Base-by-base conservation (phyloP, 2,329 filamentous ascomycete species). In the Nemania bipapillata region DNA sequence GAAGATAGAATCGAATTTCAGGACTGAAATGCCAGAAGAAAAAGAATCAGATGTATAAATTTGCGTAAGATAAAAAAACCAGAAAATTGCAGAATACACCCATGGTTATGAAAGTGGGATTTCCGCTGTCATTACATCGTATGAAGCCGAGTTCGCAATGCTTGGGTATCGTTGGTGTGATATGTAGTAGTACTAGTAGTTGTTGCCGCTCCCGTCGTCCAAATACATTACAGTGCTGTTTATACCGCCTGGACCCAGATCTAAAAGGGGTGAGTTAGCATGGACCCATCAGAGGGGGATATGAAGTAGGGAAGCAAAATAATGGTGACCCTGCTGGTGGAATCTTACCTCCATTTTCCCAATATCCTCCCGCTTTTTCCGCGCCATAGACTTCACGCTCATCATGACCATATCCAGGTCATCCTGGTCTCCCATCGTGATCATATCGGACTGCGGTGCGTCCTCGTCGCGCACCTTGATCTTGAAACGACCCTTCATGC, bases 361-460 rank as follows among this genome's bases (percentile, higher is more conserved):
- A 84, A 94, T 91, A 71, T 97, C 94, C 70, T 86, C 85, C 75
- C 90, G 88, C 78, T 95, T 91, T 79, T 88, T 92, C 81, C 85
- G 88, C 55, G 92, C 94, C 67, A 84, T 82, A 57, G 87, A 86
- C 79, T 89, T 92, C 6, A 90, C 90, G 54, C 84, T 87, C 79
- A 88, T 86, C 62, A 98, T 86, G 30, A 93, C 90, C 89, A 97
- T 92, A 58, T 98, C 94, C 70, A 97, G 82, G 82, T 99, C 96
- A 77, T 99, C 96, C 80, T 97, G 93, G 79, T 99, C 96, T 32
- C 92, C 94, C 88, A 99, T 91, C 35, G 95, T 97, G 77, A 99
- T 96, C 92, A 97, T 95, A 77, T 98, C 95, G 2, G 91, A 92
- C 24, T 72, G 65, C 63, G 87, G 87, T 68, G 84, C 80, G 73